Conservation (phyloP, 371 early-diverging fungal genomes). For the Rhizopus sp. region DNA sequence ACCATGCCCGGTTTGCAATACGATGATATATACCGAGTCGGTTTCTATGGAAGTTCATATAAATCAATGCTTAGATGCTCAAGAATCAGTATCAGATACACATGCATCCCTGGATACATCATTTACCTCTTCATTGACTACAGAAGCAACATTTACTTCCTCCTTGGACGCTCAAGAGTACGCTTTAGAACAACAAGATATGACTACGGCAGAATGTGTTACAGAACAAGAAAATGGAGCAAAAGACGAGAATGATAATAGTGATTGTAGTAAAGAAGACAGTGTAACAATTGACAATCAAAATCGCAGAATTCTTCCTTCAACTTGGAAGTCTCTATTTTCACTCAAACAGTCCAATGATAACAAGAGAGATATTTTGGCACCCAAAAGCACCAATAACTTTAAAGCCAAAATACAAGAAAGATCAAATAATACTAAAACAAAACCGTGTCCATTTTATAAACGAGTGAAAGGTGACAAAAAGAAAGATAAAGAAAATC, state of each 20-base stretch:
- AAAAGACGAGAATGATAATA: neutral
- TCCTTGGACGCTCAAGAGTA: too few relatives aligned
- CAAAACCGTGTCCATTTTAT: slow-evolving; percentile 64
- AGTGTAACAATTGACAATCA: neutral
- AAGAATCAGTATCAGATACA: neutral
- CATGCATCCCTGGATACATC: neutral
- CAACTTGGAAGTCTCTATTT: slow-evolving; percentile 13
- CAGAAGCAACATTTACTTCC: neutral
- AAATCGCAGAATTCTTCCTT: neutral
- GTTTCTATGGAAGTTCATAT: slow-evolving; percentile 33
- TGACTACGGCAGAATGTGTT: neutral
- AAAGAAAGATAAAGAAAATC: neutral
- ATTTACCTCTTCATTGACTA: neutral
- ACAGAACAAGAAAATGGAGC: neutral
- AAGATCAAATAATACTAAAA: neutral
- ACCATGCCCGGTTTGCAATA: slow-evolving; percentile 26
- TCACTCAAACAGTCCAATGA: neutral
- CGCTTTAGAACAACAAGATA: neutral
- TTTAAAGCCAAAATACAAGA: neutral
- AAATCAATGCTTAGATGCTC: slow-evolving; percentile 33
- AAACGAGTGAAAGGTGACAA: slow-evolving; percentile 65
- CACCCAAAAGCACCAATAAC: slow-evolving; percentile 1
- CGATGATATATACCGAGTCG: slow-evolving; percentile 13
- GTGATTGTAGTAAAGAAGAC: neutral
- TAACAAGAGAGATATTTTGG: neutral